phyloP scores from a whole-genome alignment of 371 early-diverging fungal genomes.

The Actinomortierella wolfii region DNA sequence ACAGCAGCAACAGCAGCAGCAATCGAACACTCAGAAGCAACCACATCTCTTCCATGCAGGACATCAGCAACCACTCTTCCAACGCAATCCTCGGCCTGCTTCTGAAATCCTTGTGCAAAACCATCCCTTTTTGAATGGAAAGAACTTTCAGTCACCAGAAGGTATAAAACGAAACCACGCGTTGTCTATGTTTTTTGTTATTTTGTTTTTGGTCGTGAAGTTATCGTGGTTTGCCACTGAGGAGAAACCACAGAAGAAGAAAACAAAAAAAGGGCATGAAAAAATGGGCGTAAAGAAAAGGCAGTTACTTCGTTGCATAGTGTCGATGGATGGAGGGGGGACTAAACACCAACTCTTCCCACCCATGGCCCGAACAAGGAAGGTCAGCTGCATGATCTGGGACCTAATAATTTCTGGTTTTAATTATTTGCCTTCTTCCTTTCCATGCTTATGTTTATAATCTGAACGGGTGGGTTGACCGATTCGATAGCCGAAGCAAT shows the following conservation, averaged over 20 bases:
- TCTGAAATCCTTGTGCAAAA: slow-evolving; percentile 40
- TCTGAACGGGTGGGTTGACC: not conserved
- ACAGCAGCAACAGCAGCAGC: slow-evolving; percentile 5
- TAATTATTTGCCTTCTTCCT: slow-evolving; percentile 1
- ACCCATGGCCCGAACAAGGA: not conserved
- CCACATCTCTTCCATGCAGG: no score
- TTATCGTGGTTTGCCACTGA: slow-evolving; percentile 5
- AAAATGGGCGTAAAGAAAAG: not conserved
- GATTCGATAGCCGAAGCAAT: slow-evolving; percentile 67
- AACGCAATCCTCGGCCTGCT: slow-evolving; percentile 33
- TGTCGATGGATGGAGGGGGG: slow-evolving; percentile 3
- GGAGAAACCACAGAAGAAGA: not conserved
- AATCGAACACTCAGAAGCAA: not conserved
- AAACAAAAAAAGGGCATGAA: not conserved
- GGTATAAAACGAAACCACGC: slow-evolving; percentile 16
- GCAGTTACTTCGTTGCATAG: no score
- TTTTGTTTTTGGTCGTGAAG: not conserved
- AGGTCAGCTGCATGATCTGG: no score
- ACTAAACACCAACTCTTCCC: not conserved
- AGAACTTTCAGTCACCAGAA: slow-evolving; percentile 41
- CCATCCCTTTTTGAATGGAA: slow-evolving; percentile 14
- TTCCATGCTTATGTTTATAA: not conserved
- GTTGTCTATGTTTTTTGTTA: not conserved
- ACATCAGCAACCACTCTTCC: slow-evolving; percentile 19
- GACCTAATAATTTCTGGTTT: not conserved